Base-by-base conservation (phyloP, 345 rosid genomes). In the Salix viminalis region DNA sequence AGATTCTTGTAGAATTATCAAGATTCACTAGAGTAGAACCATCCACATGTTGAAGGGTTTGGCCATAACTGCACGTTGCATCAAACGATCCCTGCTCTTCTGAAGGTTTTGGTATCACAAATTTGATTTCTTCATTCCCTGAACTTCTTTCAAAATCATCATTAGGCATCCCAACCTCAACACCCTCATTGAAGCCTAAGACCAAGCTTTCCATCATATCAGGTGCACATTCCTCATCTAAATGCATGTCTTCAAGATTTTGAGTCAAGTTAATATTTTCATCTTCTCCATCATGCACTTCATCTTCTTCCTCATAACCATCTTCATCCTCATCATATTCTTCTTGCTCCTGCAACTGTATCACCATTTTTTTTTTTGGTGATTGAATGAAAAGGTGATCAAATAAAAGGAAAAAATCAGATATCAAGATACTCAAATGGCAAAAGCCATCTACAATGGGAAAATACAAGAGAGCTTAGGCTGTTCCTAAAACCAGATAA, bases 301-400 rank as follows among this genome's bases (percentile, higher is more conserved):
- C 97, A 77, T 92, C 95, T 76, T 90, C 97, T 83, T 94, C 97
- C 75, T 83, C 88, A 76, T 88, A 94, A 56, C 90, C 98, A 77
- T 93, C 94, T 79, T 88, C 98, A 85, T 91, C 97, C 83, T 94
- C 98, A 61, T 94, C 96, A 75, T 94, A 96, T 86, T 90, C 98
- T 87, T 92, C 97, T 85, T 90, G 99, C 84, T 92, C 97, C 85
- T 86, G 97, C 81, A 92, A 56, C 12, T 56, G 62, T n/a, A 56
- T 56, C 62, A 56, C n/a, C 26, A n/a, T 4, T n/a, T 7, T 56
- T 7, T n/a, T 54, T 54, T 8, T 21, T 8, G 19, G 10, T 56
- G 13, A 24, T 21, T 56, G 23, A n/a, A 56, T 56, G 13, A 56
- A n/a, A n/a, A 56, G 62, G 61, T 56, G 26, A 56, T 24, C 10